Conservation (phyloP, 75 land plant genomes). For the Picea glauca region DNA sequence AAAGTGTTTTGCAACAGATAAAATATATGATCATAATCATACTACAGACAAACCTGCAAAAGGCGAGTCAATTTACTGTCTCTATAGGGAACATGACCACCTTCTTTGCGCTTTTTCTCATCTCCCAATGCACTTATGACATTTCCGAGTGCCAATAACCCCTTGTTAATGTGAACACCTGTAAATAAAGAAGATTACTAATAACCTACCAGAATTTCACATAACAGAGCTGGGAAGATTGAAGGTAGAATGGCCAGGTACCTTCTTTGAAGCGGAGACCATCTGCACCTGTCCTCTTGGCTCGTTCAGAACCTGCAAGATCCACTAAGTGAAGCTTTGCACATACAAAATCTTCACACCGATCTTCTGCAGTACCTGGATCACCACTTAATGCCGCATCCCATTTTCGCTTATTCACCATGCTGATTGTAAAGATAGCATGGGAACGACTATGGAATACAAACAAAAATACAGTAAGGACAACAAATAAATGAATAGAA, state of each 20-base stretch:
- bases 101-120: constrained; percentile 96
- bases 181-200: constrained; percentile 5
- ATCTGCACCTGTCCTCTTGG: constrained; percentile 96
- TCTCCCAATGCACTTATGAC: constrained; percentile 99
- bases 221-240: background rate
- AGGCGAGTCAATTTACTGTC: constrained; percentile 97
- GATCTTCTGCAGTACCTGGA: constrained; percentile 31
- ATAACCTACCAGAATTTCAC: background rate
- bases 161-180: constrained; percentile 98
- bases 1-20: background rate
- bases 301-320: constrained; percentile 98
- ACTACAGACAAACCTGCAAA: constrained; percentile 54
- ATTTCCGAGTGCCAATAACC: constrained; percentile 96
- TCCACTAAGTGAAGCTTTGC: constrained; percentile 97
- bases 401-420: constrained; percentile 79
- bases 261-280: constrained; percentile 97
- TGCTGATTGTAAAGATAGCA: constrained; percentile 91
- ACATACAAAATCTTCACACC: constrained; percentile 69
- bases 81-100: constrained; percentile 97
- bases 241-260: constrained; percentile 2
- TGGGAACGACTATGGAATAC: constrained; percentile 83
- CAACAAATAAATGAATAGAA: background rate
- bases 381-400: constrained; percentile 8
- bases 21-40: background rate
- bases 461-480: background rate